These are phyloP conservation scores for Coemansia sp. DNA, from an alignment of 371 early-diverging fungal genomes.

Conservation along the genomic window DNA sequence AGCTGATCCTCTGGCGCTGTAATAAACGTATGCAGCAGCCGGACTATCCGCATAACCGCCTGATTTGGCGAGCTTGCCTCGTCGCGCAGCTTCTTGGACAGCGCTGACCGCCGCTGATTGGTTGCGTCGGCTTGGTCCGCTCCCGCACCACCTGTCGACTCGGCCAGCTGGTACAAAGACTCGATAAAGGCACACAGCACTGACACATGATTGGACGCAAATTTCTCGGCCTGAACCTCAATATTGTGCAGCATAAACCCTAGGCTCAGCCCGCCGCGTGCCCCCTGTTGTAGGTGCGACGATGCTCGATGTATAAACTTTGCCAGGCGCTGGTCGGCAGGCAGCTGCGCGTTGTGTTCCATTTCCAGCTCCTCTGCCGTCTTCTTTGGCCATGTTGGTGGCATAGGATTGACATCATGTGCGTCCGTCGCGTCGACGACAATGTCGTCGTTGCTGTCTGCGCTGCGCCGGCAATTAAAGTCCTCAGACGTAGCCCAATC, in stretches of 20 bases:
- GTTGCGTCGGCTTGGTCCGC: background rate
- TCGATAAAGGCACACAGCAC: conserved; percentile 50
- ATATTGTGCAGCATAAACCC: conserved; percentile 50
- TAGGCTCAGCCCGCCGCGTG: conserved; percentile 42
- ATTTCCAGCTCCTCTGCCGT: conserved; percentile 32
- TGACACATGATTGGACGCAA: conserved; percentile 32
- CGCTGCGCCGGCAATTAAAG: background rate
- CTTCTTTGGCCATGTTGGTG: conserved; percentile 5
- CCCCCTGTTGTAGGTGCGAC: conserved; percentile 49
- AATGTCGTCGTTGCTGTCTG: background rate
- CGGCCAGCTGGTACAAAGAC: conserved; percentile 39
- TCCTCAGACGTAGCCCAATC: background rate
- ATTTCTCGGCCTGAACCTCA: conserved; percentile 32
- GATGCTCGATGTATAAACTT: conserved; percentile 48
- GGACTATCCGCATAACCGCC: conserved; percentile 29
- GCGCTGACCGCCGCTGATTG: conserved; percentile 36
- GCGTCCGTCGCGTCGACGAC: background rate
- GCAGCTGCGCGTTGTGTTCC: conserved; percentile 40
- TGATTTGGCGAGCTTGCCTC: conserved; percentile 21
- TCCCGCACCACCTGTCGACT: conserved; percentile 6
- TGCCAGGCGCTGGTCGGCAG: conserved; percentile 49
- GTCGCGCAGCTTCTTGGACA: conserved; percentile 32
- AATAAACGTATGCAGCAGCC: conserved; percentile 42
- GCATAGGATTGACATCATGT: background rate
- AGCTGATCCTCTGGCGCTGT: conserved; percentile 36